A percentile compares a stretch with the other conserved stretches of the same genome.
phyloP scores from a whole-genome alignment of 306 rosid species.

The Hippophae tibetana region DNA sequence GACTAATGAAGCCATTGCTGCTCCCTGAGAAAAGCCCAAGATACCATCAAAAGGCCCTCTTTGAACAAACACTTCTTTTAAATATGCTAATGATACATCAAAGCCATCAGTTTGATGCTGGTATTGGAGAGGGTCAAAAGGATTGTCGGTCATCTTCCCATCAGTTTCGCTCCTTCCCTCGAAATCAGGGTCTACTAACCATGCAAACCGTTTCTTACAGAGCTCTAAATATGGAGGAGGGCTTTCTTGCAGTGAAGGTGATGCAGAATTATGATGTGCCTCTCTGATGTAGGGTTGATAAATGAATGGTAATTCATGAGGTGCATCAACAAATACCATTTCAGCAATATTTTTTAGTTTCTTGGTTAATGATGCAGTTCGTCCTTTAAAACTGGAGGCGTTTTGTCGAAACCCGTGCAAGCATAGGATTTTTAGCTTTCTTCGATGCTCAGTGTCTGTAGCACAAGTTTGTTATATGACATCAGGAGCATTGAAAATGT shows the following conservation, averaged over 20 bases:
- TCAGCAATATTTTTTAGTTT: slow-evolving; percentile 66
- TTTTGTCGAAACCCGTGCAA: slow-evolving; percentile 93
- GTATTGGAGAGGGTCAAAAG: slow-evolving; percentile 79
- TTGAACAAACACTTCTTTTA: slow-evolving; percentile 40
- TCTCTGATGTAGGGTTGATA: slow-evolving; percentile 39
- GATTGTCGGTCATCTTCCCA: slow-evolving; percentile 58
- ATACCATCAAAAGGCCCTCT: slow-evolving; percentile 80
- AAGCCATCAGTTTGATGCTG: slow-evolving; percentile 67
- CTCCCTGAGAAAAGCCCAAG: slow-evolving; percentile 88
- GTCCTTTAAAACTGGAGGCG: slow-evolving; percentile 79
- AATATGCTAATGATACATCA: slow-evolving; percentile 47
- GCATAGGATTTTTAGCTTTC: slow-evolving; percentile 70
- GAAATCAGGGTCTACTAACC: slow-evolving; percentile 54
- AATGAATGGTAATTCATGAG: slow-evolving; percentile 73
- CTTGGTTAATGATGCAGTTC: slow-evolving; percentile 78
- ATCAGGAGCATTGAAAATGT: slow-evolving; percentile 10
- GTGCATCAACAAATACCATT: slow-evolving; percentile 66
- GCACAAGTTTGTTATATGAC: slow-evolving; percentile 14
- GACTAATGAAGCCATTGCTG: slow-evolving; percentile 72
- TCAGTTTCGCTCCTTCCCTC: slow-evolving; percentile 18
- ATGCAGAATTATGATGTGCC: slow-evolving; percentile 15
- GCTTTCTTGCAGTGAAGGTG: slow-evolving; percentile 23
- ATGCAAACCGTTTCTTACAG: slow-evolving; percentile 71
- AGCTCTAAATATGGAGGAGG: slow-evolving; percentile 47
- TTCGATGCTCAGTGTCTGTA: slow-evolving; percentile 45